Base-by-base conservation (phyloP, 306 rosid genomes). In the Prinsepia uniflora region DNA sequence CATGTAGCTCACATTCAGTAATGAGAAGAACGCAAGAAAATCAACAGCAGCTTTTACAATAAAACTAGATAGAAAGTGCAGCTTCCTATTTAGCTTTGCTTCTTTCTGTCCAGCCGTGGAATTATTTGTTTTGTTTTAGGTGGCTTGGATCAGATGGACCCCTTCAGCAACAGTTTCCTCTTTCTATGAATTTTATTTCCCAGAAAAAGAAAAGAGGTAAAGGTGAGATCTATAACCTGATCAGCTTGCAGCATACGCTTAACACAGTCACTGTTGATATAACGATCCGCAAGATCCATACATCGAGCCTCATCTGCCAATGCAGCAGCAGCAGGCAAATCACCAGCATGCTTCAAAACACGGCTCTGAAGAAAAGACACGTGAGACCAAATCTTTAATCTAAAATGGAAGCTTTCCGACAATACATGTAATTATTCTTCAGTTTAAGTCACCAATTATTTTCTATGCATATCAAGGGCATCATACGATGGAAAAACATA, bases 171-270 rank as follows among this genome's bases (percentile, higher is more conserved):
- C 41, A 8, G 36, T 63, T 41, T 36, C 68, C 24, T 40, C 18
- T 19, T 59, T 59, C 64, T 34, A 59, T 15, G 17, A 59, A 39
- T 7, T 67, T 48, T 5, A 52, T 18, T 56, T 10, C 24, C 6
- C 44, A 0, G 4, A 14, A 20, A 19, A 22, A 19, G 42, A 53
- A 69, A 41, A 14, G 45, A 7, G 9, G 36, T 14, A 1, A 57
- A 76, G 20, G 59, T 48, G 40, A 22, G 75, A 49, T 20, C 40
- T 17, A 75, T 76, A 77, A 95, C 99, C 97, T 90, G 94, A 78
- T 93, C 98, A 72, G 98, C 97, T 86, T 90, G 97, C 76, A 93
- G 84, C 98, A 93, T 93, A 71, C 98, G 94, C 89, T 93, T 93
- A 73, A 90, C 98, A 22, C 96, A 93, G 50, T 93, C 94, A 84